These are phyloP conservation scores for Erodium trifolium DNA, from an alignment of 441 rosid genomes.

Conservation along the genomic window DNA sequence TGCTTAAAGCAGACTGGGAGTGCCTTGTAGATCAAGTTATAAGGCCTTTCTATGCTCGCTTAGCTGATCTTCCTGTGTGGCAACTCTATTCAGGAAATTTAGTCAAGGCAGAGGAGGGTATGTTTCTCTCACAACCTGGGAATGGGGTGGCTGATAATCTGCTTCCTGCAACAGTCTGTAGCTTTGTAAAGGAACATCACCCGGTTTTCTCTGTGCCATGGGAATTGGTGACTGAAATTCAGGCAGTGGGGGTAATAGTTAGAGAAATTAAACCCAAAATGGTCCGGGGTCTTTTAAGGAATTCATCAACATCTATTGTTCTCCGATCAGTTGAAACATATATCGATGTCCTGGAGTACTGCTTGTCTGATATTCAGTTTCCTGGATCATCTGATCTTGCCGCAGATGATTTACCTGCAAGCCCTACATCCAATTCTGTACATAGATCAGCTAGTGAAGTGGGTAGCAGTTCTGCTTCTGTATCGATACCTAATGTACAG, in stretches of 20 bases:
- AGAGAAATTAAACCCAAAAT: constrained; percentile 92
- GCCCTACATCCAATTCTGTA: constrained; percentile 22
- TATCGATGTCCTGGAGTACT: constrained; percentile 88
- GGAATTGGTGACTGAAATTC: constrained; percentile 86
- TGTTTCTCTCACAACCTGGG: constrained; percentile 97
- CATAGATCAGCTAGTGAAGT: constrained; percentile 32
- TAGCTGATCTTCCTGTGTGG: constrained; percentile 94
- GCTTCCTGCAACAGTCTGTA: constrained; percentile 92
- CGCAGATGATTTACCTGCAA: constrained; percentile 26
- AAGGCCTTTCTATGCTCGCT: constrained; percentile 80
- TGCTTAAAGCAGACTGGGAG: constrained; percentile 61
- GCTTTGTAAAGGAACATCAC: constrained; percentile 94
- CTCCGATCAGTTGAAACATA: constrained; percentile 82
- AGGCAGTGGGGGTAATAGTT: constrained; percentile 63
- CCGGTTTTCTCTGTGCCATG: constrained; percentile 95
- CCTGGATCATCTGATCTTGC: constrained; percentile 32
- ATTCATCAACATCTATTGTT: constrained; percentile 55
- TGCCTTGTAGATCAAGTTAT: constrained; percentile 76
- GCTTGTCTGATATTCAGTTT: constrained; percentile 80
- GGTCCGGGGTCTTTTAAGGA: constrained; percentile 85
- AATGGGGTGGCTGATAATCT: constrained; percentile 65
- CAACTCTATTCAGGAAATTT: constrained; percentile 88
- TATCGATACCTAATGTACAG: constrained; percentile 27
- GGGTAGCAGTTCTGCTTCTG: constrained; percentile 33
- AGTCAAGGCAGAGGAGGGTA: constrained; percentile 94